Conservation (phyloP, 2,329 filamentous ascomycete genomes). For the Tothia fuscella region DNA sequence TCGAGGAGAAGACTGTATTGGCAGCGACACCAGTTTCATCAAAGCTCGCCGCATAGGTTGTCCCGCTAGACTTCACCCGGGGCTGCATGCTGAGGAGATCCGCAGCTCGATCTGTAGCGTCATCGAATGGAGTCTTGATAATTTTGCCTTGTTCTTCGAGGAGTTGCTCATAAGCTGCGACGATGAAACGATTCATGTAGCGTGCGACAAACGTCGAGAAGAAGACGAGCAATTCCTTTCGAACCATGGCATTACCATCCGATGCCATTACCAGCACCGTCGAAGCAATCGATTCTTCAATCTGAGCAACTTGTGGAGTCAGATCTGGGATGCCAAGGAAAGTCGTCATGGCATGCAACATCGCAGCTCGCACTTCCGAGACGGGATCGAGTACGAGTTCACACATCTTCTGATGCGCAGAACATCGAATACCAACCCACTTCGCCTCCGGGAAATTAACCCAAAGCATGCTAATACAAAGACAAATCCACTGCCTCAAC, state of each 20-base stretch:
- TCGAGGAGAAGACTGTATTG: slow-evolving; percentile 82
- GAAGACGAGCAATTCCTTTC: slow-evolving; percentile 87
- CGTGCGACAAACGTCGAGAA: slow-evolving; percentile 82
- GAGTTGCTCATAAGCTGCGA: slow-evolving; percentile 83
- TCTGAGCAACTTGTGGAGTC: slow-evolving; percentile 79
- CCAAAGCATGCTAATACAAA: slow-evolving; percentile 94
- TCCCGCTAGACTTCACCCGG: neutral
- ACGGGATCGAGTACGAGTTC: slow-evolving; percentile 73
- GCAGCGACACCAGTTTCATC: slow-evolving; percentile 38
- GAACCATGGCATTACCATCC: slow-evolving; percentile 87
- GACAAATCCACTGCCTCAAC: slow-evolving; percentile 85
- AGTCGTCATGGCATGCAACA: slow-evolving; percentile 85
- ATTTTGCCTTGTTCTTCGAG: slow-evolving; percentile 53
- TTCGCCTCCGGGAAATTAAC: slow-evolving; percentile 83
- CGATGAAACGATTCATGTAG: slow-evolving; percentile 85
- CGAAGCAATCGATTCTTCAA: slow-evolving; percentile 83
- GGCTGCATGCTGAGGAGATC: slow-evolving; percentile 7
- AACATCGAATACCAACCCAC: slow-evolving; percentile 85
- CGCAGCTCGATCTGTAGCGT: neutral
- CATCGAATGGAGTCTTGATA: slow-evolving; percentile 2
- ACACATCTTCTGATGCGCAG: slow-evolving; percentile 70
- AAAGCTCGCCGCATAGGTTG: too few relatives aligned
- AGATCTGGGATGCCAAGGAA: slow-evolving; percentile 90
- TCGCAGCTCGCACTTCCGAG: slow-evolving; percentile 84
- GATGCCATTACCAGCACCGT: slow-evolving; percentile 83